These are phyloP conservation scores for Leishmania tropica DNA, from an alignment of 208 protist genomes.

Conservation along the genomic window DNA sequence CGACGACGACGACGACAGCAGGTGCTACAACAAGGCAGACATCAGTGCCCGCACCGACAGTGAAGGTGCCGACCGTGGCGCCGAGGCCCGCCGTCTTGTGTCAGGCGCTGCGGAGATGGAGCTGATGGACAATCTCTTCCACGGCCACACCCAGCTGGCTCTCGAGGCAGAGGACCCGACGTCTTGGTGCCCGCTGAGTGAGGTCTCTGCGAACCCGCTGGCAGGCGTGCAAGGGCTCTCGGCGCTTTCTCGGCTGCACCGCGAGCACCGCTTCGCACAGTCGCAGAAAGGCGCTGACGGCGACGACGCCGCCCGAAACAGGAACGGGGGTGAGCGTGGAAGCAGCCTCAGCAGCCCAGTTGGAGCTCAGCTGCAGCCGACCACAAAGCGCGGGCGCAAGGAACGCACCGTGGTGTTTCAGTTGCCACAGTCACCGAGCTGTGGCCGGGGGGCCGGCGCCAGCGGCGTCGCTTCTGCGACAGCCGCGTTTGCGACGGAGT, in stretches of 20 bases:
- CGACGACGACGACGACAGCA: conserved; percentile 4
- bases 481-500: conserved; percentile 12
- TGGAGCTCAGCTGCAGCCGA: not conserved
- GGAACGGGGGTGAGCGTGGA: not conserved
- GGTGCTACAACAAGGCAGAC: conserved; percentile 1
- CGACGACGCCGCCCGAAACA: not conserved
- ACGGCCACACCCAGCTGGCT: conserved; percentile 51
- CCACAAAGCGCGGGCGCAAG: conserved; percentile 49
- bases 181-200: conserved; percentile 71
- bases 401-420: conserved; percentile 73
- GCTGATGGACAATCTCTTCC: conserved; percentile 59
- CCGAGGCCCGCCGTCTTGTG: conserved; percentile 61
- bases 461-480: not conserved
- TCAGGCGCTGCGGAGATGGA: conserved; percentile 67
- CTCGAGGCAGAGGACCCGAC: conserved; percentile 80
- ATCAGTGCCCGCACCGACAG: conserved; percentile 15
- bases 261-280: conserved; percentile 56
- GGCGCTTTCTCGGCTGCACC: conserved; percentile 62
- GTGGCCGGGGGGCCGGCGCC: not conserved
- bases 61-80: conserved; percentile 21
- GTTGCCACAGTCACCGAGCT: conserved; percentile 31
- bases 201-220: conserved; percentile 40
- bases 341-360: not conserved
- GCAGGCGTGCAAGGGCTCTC: conserved; percentile 33
- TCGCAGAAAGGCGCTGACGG: conserved; percentile 15